A percentile compares a stretch with the other conserved stretches of the same genome.
Evolutionary conservation across 306 rosid genomes (phyloP).

Genomic region (Quercus wislizeni): DNA sequence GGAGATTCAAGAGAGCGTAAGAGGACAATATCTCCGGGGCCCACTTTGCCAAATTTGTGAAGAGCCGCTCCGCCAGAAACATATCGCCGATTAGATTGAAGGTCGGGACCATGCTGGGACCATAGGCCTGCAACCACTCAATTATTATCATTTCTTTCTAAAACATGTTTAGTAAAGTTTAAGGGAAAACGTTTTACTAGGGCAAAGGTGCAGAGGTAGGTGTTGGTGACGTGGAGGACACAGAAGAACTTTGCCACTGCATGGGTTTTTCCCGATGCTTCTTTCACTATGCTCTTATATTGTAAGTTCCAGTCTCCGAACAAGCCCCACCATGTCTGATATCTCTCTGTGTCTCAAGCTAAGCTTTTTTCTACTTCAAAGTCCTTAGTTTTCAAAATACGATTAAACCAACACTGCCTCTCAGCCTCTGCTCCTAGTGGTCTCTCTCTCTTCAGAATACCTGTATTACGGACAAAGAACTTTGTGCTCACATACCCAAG

Average conservation of each 20-base stretch:
- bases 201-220: conserved; percentile 31
- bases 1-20: conserved; percentile 51
- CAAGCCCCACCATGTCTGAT: neutral
- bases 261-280: conserved; percentile 25
- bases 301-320: neutral
- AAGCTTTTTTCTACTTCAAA: too few species aligned
- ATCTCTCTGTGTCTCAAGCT: too few species aligned
- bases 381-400: too few species aligned
- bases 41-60: conserved; percentile 45
- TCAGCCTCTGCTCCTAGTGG: too few species aligned
- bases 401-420: too few species aligned
- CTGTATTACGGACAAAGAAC: too few species aligned
- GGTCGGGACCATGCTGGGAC: conserved; percentile 88
- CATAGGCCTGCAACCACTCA: conserved; percentile 43
- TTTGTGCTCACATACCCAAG: too few species aligned
- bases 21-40: conserved; percentile 54
- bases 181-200: conserved; percentile 29
- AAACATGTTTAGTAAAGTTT: too few species aligned
- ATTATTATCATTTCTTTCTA: neutral
- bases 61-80: conserved; percentile 44
- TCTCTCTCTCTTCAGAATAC: too few species aligned
- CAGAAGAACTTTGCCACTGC: conserved; percentile 29
- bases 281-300: conserved; percentile 20
- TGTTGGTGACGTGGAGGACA: conserved; percentile 42
- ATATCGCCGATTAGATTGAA: conserved; percentile 21